Conservation (phyloP, 2,329 filamentous ascomycete genomes). For the Corynespora cassiicola region DNA sequence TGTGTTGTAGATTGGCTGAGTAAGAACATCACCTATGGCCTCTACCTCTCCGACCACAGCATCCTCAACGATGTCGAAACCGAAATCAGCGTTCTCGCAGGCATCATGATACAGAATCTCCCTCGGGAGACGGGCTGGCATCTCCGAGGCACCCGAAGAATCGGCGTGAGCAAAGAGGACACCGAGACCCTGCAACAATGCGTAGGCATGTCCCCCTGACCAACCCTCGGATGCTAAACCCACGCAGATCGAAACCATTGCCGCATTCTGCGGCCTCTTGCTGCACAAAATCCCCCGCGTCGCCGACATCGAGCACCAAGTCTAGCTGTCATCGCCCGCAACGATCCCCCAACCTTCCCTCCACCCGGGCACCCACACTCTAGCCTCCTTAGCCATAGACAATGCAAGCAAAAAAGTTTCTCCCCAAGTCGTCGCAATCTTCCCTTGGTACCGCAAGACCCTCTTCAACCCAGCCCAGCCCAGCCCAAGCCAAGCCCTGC, state of each 20-base stretch:
- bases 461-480: too few species aligned
- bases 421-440: too few species aligned
- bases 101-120: slow-evolving; percentile 66
- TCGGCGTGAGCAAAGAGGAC: slow-evolving; percentile 56
- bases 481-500: too few species aligned
- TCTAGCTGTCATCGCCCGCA: slow-evolving; percentile 17
- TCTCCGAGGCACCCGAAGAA: slow-evolving; percentile 56
- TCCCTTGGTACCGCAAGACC: too few species aligned
- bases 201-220: too few species aligned
- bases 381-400: too few species aligned
- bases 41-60: slow-evolving; percentile 63
- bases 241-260: slow-evolving; percentile 36
- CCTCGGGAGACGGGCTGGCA: slow-evolving; percentile 62
- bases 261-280: slow-evolving; percentile 31
- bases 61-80: slow-evolving; percentile 63
- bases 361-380: slow-evolving; percentile 1
- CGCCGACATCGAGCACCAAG: slow-evolving; percentile 41
- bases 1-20: slow-evolving; percentile 56
- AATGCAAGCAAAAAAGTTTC: too few species aligned
- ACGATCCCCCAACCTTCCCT: not conserved
- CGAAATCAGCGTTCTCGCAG: slow-evolving; percentile 60
- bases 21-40: slow-evolving; percentile 63
- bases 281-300: slow-evolving; percentile 37
- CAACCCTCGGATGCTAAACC: slow-evolving; percentile 14
- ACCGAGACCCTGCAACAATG: slow-evolving; percentile 52